phyloP scores from a whole-genome alignment of 2,329 filamentous ascomycete genomes.

The Nothophoma quercina region DNA sequence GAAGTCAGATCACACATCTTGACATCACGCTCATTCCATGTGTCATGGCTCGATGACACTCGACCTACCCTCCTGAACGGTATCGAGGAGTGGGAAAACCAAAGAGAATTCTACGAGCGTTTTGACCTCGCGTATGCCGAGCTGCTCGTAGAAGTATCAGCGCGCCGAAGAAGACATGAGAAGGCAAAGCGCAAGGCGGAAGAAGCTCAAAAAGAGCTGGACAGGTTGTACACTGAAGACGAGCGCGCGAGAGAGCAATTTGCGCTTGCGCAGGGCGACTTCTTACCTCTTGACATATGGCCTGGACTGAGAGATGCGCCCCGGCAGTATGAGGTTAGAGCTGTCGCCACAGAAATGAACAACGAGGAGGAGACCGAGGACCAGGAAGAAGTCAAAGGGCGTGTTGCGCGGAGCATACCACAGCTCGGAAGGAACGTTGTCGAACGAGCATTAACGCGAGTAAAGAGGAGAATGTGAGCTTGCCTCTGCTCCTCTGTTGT shows the following conservation, averaged over 20 bases:
- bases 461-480: slow-evolving; percentile 46
- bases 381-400: slow-evolving; percentile 19
- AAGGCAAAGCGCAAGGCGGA: slow-evolving; percentile 77
- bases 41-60: slow-evolving; percentile 73
- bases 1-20: slow-evolving; percentile 71
- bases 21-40: slow-evolving; percentile 69
- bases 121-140: slow-evolving; percentile 86
- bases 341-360: slow-evolving; percentile 24
- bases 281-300: slow-evolving; percentile 88
- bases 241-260: slow-evolving; percentile 77
- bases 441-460: slow-evolving; percentile 44
- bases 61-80: slow-evolving; percentile 71
- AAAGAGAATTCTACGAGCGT: slow-evolving; percentile 84
- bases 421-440: slow-evolving; percentile 46
- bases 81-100: slow-evolving; percentile 76
- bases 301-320: slow-evolving; percentile 60
- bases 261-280: slow-evolving; percentile 82
- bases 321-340: slow-evolving; percentile 43
- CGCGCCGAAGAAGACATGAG: slow-evolving; percentile 75
- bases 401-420: slow-evolving; percentile 42
- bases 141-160: slow-evolving; percentile 81
- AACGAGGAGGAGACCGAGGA: slow-evolving; percentile 26
- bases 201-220: slow-evolving; percentile 79
- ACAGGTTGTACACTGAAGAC: slow-evolving; percentile 77
- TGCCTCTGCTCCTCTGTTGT: too few species aligned